A percentile compares a stretch with the other conserved stretches of the same genome.
phyloP scores from a whole-genome alignment of 441 rosid genomes.

The Bruguiera hainesii region DNA sequence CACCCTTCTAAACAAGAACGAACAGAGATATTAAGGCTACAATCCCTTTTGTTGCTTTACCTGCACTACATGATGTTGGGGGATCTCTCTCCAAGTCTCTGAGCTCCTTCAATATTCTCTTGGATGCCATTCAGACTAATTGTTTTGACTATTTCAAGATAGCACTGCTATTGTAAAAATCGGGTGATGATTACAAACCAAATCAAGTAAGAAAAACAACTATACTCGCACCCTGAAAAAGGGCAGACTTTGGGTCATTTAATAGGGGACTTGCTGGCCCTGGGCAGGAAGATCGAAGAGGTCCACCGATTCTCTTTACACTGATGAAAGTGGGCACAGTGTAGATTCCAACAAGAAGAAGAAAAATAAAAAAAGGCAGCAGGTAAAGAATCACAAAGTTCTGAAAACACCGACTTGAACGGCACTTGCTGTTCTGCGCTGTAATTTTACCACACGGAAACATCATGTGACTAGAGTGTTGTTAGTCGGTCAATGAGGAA shows the following conservation, averaged over 20 bases:
- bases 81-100: conserved; percentile 78
- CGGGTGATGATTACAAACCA: neutral
- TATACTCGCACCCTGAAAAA: conserved; percentile 10
- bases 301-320: conserved; percentile 30
- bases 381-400: conserved; percentile 21
- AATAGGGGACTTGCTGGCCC: conserved; percentile 30
- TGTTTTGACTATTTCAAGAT: neutral
- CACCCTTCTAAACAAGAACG: conserved; percentile 8
- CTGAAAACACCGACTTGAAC: neutral
- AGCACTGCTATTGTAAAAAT: neutral
- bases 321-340: conserved; percentile 40
- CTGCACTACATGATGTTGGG: conserved; percentile 85
- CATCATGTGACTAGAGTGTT: too few species aligned
- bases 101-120: conserved; percentile 75
- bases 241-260: conserved; percentile 35
- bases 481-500: too few species aligned
- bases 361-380: conserved; percentile 5
- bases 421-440: neutral
- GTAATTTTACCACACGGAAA: neutral
- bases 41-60: conserved; percentile 23
- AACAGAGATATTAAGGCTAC: neutral
- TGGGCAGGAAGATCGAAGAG: conserved; percentile 20
- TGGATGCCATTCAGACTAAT: conserved; percentile 52
- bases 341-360: conserved; percentile 36
- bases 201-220: conserved; percentile 1